Conservation (phyloP, 139 green algal species). For the Ostreobium quekettii region DNA sequence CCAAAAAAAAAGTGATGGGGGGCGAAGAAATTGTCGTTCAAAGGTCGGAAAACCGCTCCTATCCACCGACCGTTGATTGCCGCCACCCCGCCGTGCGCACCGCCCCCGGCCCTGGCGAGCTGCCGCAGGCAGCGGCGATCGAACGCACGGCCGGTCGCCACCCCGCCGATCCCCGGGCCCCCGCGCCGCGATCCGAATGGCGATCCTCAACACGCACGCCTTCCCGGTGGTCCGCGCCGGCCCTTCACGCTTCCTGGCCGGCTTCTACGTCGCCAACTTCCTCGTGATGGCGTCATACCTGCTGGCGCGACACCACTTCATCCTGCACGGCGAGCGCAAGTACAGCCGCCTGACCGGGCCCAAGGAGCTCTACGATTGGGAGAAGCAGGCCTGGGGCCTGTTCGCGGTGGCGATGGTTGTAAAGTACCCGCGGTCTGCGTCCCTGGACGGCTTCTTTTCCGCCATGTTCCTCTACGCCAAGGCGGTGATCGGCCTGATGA, state of each 20-base stretch:
- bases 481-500: constrained; percentile 8
- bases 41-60: too few relatives aligned
- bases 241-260: constrained; percentile 1
- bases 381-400: not conserved
- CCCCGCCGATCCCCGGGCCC: too few relatives aligned
- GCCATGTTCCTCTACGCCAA: constrained; percentile 16
- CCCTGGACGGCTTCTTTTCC: constrained; percentile 16
- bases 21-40: too few relatives aligned
- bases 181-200: too few relatives aligned
- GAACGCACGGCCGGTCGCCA: too few relatives aligned
- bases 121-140: too few relatives aligned
- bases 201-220: too few relatives aligned
- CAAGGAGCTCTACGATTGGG: not conserved
- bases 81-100: too few relatives aligned
- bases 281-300: constrained; percentile 6
- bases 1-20: too few relatives aligned
- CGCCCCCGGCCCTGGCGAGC: too few relatives aligned
- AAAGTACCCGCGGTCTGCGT: constrained; percentile 12
- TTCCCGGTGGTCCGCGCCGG: too few relatives aligned
- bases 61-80: too few relatives aligned
- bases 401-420: constrained; percentile 2
- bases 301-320: not conserved
- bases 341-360: not conserved
- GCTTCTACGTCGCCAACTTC: constrained; percentile 1
- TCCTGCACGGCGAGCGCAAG: not conserved